phyloP scores from a whole-genome alignment of 2,329 filamentous ascomycete genomes.

The Stagonosporopsis tanaceti region DNA sequence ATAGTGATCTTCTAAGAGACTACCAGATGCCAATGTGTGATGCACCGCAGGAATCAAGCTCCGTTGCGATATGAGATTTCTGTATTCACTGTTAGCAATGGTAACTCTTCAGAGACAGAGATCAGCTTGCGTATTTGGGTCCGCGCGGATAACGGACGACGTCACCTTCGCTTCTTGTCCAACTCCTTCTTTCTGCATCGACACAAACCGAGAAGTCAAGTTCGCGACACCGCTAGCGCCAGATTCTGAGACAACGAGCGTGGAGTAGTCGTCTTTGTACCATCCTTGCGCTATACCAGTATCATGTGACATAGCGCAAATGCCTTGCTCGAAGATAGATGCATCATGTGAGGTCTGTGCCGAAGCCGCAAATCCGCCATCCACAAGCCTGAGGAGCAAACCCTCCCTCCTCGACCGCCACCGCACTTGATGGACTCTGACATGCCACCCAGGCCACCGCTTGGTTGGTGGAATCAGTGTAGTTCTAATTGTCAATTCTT shows the following conservation, averaged over 20 bases:
- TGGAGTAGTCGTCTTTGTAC: slow-evolving; percentile 12
- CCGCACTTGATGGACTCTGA: slow-evolving; percentile 21
- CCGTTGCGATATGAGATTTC: slow-evolving; percentile 24
- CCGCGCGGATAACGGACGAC: slow-evolving; percentile 20
- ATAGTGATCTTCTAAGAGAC: not conserved
- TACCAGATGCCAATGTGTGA: not conserved
- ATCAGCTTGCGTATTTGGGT: slow-evolving; percentile 31
- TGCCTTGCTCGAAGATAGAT: slow-evolving; percentile 25
- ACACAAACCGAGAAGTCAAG: slow-evolving; percentile 14
- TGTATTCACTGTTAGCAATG: not conserved
- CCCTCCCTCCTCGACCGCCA: not conserved
- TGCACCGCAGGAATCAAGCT: slow-evolving; percentile 22
- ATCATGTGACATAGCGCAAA: not conserved
- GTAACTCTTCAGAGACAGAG: too few relatives aligned
- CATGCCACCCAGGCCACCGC: slow-evolving; percentile 26
- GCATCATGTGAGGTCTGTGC: slow-evolving; percentile 18
- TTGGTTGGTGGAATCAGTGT: slow-evolving; percentile 15
- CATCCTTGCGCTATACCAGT: slow-evolving; percentile 8
- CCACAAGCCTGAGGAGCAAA: slow-evolving; percentile 10
- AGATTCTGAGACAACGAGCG: slow-evolving; percentile 22
- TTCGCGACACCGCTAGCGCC: slow-evolving; percentile 26
- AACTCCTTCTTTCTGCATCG: not conserved
- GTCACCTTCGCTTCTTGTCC: not conserved
- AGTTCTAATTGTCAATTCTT: slow-evolving; percentile 13
- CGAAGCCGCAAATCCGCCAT: slow-evolving; percentile 25